These are phyloP conservation scores for Hansenula sp. DNA, from an alignment of 1,139 yeast species.

Conservation along the genomic window DNA sequence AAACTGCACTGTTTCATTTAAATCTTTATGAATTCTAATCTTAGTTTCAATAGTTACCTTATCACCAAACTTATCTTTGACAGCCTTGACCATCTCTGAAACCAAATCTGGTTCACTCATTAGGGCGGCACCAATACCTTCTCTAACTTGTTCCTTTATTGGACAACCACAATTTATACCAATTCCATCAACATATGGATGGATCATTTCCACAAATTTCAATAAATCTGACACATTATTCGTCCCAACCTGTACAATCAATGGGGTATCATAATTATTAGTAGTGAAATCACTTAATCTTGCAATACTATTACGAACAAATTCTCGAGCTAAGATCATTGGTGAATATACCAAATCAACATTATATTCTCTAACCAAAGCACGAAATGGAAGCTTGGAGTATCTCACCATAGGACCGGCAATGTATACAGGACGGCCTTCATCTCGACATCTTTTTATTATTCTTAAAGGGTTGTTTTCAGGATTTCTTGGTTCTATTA, in stretches of 20 bases:
- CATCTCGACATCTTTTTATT: slow-evolving; percentile 38
- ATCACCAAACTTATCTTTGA: slow-evolving; percentile 69
- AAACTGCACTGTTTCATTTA: slow-evolving; percentile 67
- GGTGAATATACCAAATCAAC: slow-evolving; percentile 91
- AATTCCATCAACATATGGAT: slow-evolving; percentile 87
- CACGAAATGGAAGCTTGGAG: slow-evolving; percentile 89
- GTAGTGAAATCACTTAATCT: slow-evolving; percentile 84
- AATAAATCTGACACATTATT: slow-evolving; percentile 82
- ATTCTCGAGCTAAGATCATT: slow-evolving; percentile 93
- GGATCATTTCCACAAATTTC: slow-evolving; percentile 84
- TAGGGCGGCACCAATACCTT: slow-evolving; percentile 95
- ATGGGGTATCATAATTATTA: slow-evolving; percentile 58
- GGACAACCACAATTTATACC: slow-evolving; percentile 98
- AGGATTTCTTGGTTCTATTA: slow-evolving; percentile 32
- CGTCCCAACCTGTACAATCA: slow-evolving; percentile 89
- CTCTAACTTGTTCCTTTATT: slow-evolving; percentile 88
- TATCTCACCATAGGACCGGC: slow-evolving; percentile 99
- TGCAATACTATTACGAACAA: slow-evolving; percentile 81
- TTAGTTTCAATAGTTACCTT: slow-evolving; percentile 79
- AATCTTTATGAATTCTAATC: slow-evolving; percentile 79
- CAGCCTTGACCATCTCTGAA: slow-evolving; percentile 78
- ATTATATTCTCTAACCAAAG: slow-evolving; percentile 66
- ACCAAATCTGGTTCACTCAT: slow-evolving; percentile 83
- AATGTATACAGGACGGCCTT: slow-evolving; percentile 63
- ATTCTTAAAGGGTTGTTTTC: slow-evolving; percentile 53